These are phyloP conservation scores for Schoenoplectus triqueter DNA, from an alignment of 202 grass and related monocot species.

Conservation along the genomic window DNA sequence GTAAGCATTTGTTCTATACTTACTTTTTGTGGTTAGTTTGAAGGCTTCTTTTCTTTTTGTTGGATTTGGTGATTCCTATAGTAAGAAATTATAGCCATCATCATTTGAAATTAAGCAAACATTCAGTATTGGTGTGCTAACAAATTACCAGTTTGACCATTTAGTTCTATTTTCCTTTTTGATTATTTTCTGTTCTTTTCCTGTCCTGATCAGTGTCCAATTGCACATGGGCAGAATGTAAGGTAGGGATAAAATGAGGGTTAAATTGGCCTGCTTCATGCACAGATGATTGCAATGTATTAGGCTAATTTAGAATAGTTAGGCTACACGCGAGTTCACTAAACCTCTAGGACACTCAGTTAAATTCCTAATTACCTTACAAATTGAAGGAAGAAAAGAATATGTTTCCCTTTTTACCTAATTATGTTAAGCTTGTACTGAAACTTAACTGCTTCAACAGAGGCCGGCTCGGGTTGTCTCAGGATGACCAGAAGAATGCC, in stretches of 20 bases:
- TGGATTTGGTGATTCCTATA: too few species aligned
- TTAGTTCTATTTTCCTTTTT: background rate
- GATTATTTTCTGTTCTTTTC: background rate
- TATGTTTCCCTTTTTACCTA: background rate
- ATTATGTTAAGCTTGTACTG: constrained; percentile 17
- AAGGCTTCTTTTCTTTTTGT: too few species aligned
- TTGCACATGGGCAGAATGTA: background rate
- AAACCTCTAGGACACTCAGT: too few species aligned
- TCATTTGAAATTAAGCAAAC: too few species aligned
- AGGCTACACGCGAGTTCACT: too few species aligned
- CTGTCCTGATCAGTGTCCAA: background rate
- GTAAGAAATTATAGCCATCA: too few species aligned
- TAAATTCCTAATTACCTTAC: background rate
- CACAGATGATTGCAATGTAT: background rate
- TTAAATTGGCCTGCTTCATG: background rate
- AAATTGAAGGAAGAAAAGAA: background rate
- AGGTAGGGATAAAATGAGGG: background rate
- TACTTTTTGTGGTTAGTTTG: background rate
- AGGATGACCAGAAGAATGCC: constrained; percentile 78
- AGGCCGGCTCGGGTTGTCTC: constrained; percentile 77
- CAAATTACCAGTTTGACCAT: background rate
- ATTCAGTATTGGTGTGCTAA: too few species aligned
- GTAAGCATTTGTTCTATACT: background rate
- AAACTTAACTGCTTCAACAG: constrained; percentile 39
- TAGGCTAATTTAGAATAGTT: background rate